phyloP scores from a whole-genome alignment of 805 yeast genomes.

The Danielia reshetovae region DNA sequence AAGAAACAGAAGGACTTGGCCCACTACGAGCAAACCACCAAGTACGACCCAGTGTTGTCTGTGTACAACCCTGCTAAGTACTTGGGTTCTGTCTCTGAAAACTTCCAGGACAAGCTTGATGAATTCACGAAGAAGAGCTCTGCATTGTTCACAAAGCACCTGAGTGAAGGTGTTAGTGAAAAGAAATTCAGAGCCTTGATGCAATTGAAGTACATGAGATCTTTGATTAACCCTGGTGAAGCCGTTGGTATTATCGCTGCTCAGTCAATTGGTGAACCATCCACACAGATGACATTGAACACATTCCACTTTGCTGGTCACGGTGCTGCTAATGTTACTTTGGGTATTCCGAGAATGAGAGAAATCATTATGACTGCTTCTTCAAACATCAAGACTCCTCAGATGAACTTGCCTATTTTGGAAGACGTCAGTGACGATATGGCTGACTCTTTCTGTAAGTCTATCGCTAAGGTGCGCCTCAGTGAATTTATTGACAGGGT shows the following conservation, averaged over 20 bases:
- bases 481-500: slow-evolving; percentile 88
- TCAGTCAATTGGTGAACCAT: slow-evolving; percentile 98
- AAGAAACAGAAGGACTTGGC: slow-evolving; percentile 62
- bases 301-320: slow-evolving; percentile 99
- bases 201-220: slow-evolving; percentile 98
- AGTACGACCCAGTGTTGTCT: slow-evolving; percentile 86
- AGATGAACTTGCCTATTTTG: slow-evolving; percentile 88
- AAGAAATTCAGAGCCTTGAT: slow-evolving; percentile 92
- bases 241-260: slow-evolving; percentile 98
- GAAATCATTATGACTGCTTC: slow-evolving; percentile 99
- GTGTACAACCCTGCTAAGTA: slow-evolving; percentile 84
- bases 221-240: slow-evolving; percentile 93
- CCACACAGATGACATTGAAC: slow-evolving; percentile 97
- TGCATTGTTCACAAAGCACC: slow-evolving; percentile 50
- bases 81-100: slow-evolving; percentile 90
- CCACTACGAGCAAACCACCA: slow-evolving; percentile 57
- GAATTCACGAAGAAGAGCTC: slow-evolving; percentile 56
- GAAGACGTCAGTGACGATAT: slow-evolving; percentile 76
- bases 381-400: slow-evolving; percentile 94
- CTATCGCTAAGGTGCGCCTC: slow-evolving; percentile 76
- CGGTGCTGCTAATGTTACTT: slow-evolving; percentile 99
- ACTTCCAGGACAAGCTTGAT: slow-evolving; percentile 78
- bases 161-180: slow-evolving; percentile 52
- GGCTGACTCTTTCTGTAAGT: slow-evolving; percentile 91
- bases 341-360: slow-evolving; percentile 99